Base-by-base conservation (phyloP, 164 flowering plant species). In the Amborella trichopoda region DNA sequence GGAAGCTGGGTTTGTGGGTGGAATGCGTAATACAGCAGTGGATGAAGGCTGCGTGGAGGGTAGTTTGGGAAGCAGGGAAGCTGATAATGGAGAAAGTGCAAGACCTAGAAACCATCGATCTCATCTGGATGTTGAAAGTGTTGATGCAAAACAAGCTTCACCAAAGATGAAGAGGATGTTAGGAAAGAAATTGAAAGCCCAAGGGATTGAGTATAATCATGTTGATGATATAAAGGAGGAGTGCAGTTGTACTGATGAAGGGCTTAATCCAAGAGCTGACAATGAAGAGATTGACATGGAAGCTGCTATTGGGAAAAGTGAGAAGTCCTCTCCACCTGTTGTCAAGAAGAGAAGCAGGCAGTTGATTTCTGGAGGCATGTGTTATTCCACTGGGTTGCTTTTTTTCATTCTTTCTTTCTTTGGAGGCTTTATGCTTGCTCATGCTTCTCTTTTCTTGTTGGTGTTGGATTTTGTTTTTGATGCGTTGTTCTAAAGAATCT, bases 231-330 rank as follows among this genome's bases (percentile, higher is more conserved):
- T 66, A 37, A 72, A 64, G 61, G 89, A 81, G 65, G 84, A 81
- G 38, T 76, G 82, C 55, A 76, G 89, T 61, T 80, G 82, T 27
- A 81, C 89, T 23, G 89, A 76, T 50, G 73, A 73, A 68, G 79
- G 74, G 53, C 75, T 62, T 47, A 59, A 44, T 45, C 27, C 63
- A 32, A 49, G 58, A 37, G 48, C 59, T 38, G 55, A 45, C 23
- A 56, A 64, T 54, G 67, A 64, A 50, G 72, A 66, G 47, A 49
- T 54, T 68, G 70, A 60, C 23, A 28, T 53, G n/a, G 80, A 77
- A 53, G 73, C 58, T 45, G 42, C 59, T 40, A 64, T 61, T 66
- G 46, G 47, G 27, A 65, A 57, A 52, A 34, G 9, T 52, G 55
- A 23, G 30, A 50, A 60, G 25, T 59, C 70, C 26, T 59, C 72